Conservation (phyloP, 192 early-diverging fungal species). For the Neocallimastix lanati region DNA sequence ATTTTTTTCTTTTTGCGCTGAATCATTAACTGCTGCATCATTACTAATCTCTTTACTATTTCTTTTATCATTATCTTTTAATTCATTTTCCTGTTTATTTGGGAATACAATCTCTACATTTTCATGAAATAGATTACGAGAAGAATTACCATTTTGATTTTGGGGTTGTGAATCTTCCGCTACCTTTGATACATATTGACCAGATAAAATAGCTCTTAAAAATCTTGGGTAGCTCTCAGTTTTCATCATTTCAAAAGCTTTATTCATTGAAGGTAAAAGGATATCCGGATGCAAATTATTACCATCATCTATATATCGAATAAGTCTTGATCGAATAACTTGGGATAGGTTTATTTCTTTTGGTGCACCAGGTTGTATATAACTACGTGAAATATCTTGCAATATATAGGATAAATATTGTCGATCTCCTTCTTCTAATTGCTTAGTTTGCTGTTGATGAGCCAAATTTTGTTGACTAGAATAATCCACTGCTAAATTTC, state of each 20-base stretch:
- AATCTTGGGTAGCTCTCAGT: background rate
- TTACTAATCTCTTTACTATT: background rate
- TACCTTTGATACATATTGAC: background rate
- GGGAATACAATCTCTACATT: background rate
- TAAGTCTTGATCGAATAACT: background rate
- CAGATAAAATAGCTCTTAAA: background rate
- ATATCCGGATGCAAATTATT: background rate
- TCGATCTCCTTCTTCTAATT: background rate
- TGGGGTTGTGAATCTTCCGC: background rate
- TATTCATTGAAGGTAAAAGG: background rate
- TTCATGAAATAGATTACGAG: background rate
- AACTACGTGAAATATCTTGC: background rate
- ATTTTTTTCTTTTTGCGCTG: background rate
- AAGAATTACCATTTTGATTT: background rate
- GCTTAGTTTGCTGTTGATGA: background rate
- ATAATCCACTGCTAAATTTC: background rate
- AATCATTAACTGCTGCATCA: background rate
- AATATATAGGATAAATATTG: background rate
- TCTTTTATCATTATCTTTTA: background rate
- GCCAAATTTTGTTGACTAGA: no score
- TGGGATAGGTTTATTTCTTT: background rate
- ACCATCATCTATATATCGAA: background rate
- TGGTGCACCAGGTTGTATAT: background rate
- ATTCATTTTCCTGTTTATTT: background rate
- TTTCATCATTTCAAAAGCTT: background rate